Base-by-base conservation (phyloP, 140 eudicot species). In the Anethum foeniculum region DNA sequence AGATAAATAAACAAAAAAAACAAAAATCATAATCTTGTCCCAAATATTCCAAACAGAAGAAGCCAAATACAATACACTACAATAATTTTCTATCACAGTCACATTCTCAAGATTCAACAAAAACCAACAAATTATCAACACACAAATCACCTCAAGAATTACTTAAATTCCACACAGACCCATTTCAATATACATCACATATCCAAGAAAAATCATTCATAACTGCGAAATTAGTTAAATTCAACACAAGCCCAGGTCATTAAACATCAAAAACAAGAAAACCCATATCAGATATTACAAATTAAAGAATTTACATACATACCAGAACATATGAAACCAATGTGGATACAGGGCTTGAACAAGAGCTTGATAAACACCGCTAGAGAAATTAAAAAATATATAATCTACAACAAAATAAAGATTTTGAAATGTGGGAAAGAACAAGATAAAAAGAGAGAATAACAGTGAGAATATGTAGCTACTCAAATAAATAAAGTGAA, bases 401-500 rank as follows among this genome's bases (percentile, higher is more conserved):
- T 30, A n/a, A 62, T 62, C 18, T 23, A 25, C 12, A 25, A 25
- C 19, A 25, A 62, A 3, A 28, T 30, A 68, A 32, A 32, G 74
- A 68, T 30, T 68, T 68, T 68, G 74, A 68, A 68, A 32, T 68
- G 74, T 62, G 74, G 74, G 74, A 68, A 68, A 68, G 74, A 68
- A 68, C 15, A 1, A 34, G 23, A 65, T 10, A 16, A 68, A 68
- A 16, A 62, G 12, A 12, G 43, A 28, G 43, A 68, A 68, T 32
- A 68, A 68, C 23, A 68, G 74, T 32, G 12, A 15, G 74, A 9
- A 62, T 62, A 62, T 62, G 71, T 27, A 62, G 71, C 36, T 25
- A 3, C 25, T 1, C n/a, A 54, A 25, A 25, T 25, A 25, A 62
- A 27, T 62, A 62, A 62, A 62, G 71, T 25, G 7, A 19, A 5